Percentiles rank a stretch among this genome's conserved stretches.
Conservation (phyloP, 1,284 basidiomycete species). For the Moniliella sp. region DNA sequence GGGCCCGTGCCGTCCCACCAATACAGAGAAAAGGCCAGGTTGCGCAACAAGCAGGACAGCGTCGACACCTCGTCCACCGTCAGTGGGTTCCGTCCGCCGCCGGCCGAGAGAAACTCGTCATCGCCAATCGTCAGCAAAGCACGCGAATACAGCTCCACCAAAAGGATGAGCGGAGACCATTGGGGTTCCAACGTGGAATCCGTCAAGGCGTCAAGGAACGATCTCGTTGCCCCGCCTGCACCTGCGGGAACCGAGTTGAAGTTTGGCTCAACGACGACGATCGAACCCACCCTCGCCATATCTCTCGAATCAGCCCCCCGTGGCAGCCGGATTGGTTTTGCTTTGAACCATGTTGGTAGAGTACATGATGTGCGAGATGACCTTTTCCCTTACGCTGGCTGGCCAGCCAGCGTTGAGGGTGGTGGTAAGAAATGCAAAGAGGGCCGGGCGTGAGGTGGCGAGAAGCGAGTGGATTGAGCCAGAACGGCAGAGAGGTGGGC, state of each 20-base stretch:
- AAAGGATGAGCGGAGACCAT: slow-evolving; percentile 49
- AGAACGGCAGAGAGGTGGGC: slow-evolving; percentile 15
- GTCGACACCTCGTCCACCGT: slow-evolving; percentile 55
- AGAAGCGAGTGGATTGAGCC: slow-evolving; percentile 12
- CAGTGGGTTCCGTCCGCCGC: slow-evolving; percentile 44
- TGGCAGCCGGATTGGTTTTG: slow-evolving; percentile 2
- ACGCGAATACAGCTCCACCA: slow-evolving; percentile 64
- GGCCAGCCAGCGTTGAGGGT: slow-evolving; percentile 18
- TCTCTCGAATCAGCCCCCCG: slow-evolving; percentile 17
- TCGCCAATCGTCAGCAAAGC: slow-evolving; percentile 76
- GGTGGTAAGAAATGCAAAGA: slow-evolving; percentile 21
- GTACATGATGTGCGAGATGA: slow-evolving; percentile 11
- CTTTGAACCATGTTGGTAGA: background rate
- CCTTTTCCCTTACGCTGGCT: slow-evolving; percentile 5
- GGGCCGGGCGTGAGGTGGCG: slow-evolving; percentile 10
- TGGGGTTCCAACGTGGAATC: slow-evolving; percentile 2
- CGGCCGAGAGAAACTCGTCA: slow-evolving; percentile 56
- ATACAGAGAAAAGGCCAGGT: slow-evolving; percentile 58
- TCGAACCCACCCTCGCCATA: slow-evolving; percentile 28
- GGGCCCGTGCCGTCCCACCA: slow-evolving; percentile 43
- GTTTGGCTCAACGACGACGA: too few relatives aligned
- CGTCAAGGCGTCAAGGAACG: background rate
- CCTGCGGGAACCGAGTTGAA: background rate
- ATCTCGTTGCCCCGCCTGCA: background rate
- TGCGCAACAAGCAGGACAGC: slow-evolving; percentile 50